A percentile compares a stretch with the other conserved stretches of the same genome.
Conservation (phyloP, 2,329 filamentous ascomycete genomes). For the Phyllosticta ampelicida region DNA sequence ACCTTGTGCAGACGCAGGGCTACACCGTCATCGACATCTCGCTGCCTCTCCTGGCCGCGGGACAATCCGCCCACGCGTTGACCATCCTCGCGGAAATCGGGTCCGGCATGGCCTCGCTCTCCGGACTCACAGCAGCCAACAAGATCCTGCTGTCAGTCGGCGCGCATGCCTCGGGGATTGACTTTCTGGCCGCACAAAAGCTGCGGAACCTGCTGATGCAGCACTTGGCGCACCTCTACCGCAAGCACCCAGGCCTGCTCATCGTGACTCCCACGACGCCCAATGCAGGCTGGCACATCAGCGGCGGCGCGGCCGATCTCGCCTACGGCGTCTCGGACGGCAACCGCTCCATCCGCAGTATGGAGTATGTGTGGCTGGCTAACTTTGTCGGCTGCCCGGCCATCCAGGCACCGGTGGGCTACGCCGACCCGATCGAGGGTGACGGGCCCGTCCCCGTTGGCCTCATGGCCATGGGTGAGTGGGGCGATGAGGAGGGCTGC, state of each 20-base stretch:
- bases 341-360: constrained; percentile 61
- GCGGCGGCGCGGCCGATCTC: constrained; percentile 50
- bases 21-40: constrained; percentile 50
- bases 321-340: constrained; percentile 58
- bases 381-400: constrained; percentile 74
- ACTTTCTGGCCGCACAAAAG: constrained; percentile 63
- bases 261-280: constrained; percentile 72
- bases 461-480: constrained; percentile 45
- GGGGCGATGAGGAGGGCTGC: constrained; percentile 43
- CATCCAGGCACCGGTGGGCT: constrained; percentile 65
- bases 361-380: constrained; percentile 78
- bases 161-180: constrained; percentile 52
- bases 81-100: constrained; percentile 66
- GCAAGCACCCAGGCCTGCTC: constrained; percentile 60
- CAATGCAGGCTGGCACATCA: constrained; percentile 61
- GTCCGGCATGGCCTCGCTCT: constrained; percentile 39
- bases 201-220: constrained; percentile 68
- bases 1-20: constrained; percentile 41
- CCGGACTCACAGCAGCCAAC: constrained; percentile 54
- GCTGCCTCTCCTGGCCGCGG: constrained; percentile 57
- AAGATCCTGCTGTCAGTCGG: constrained; percentile 58
- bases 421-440: constrained; percentile 46
- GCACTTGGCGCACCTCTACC: constrained; percentile 62
- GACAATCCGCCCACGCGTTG: constrained; percentile 64
- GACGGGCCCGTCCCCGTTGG: constrained; percentile 47